Evolutionary conservation across 371 early-diverging fungal genomes (phyloP), one percentile per base, ranked within the genome.

Genomic region (Actinomucor elegans): DNA sequence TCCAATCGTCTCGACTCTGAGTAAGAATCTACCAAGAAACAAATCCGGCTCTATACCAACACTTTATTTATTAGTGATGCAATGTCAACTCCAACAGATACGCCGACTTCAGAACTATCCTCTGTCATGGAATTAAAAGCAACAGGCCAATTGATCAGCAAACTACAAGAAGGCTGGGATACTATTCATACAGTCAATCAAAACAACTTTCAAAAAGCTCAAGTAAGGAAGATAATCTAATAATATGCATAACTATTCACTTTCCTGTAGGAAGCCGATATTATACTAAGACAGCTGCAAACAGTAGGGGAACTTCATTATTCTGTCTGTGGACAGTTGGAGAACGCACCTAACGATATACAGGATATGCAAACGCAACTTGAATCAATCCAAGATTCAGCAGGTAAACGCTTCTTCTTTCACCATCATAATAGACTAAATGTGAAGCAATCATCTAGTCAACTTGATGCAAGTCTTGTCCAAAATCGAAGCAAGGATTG

Each of bases 401-500:
- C 64, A 45, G 46, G 63, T 62, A 62, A 47, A 47, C 12, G n/a
- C n/a, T n/a, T n/a, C n/a, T n/a, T n/a, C n/a, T n/a, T n/a, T n/a
- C n/a, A n/a, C n/a, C 9, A 7, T 11, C 35, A 18, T n/a, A 23
- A 32, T 27, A 37, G 20, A 29, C 35, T 18, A 2, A 3, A n/a
- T 27, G 24, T 24, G 23, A 15, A 37, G 37, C 7, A 11, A 17
- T 7, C n/a, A 11, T 35, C 0, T 43, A 70, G 71, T 9, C 1
- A 55, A 55, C 24, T 17, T 74, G 11, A 55, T 58, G 34, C 33
- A 42, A 21, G 43, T 21, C 17, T 40, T 69, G 3, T 12, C 24
- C n/a, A 40, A 46, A n/a, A 20, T 69, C 5, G 69, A 69, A 35
- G 44, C 49, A 15, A 21, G 61, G 20, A 71, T 77, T 1, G 64